Base-by-base conservation (phyloP, 768 basidiomycete genomes). In the Baorangia bicolor region DNA sequence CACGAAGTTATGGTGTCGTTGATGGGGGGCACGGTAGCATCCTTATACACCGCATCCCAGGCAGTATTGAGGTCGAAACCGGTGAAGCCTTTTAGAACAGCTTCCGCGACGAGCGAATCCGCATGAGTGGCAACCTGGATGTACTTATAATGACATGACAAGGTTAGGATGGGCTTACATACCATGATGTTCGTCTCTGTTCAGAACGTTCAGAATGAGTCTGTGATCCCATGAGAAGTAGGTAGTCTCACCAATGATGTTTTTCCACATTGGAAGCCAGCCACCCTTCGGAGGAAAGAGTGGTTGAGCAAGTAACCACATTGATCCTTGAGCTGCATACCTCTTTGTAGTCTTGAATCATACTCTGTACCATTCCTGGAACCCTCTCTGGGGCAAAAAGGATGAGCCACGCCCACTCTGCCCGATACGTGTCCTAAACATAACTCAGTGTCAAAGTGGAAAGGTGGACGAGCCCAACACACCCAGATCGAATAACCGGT, bases 221-320 rank as follows among this genome's bases (percentile, higher is more conserved):
- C 14, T 5, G 2, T 14, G 9, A 2, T 39, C n/a, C 3, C 20
- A 28, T 43, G 13, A 28, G 11, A 13, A 41, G 20, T 1, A 25
- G 28, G 20, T 1, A 25, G 28, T 59, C 75, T 57, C 44, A 82
- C 84, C 84, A 25, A 88, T 82, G 14, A 92, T 80, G 57, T 92
- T 92, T 73, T 92, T 92, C 91, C 91, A 93, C 90, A 92, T 92
- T 0, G 91, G 91, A 35, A 93, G 72, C 88, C 90, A 90, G 4
- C 91, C 91, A 16, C 88, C 82, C 84, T 78, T 60, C 9, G 34
- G 42, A 25, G 16, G 3, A 42, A 50, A 49, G 16, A 6, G 10
- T 16, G 7, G 31, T 51, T 58, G 7, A 56, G 49, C 35, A 42
- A 44, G n/a, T 6, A 2, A 46, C 35, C 37, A 6, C 2, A 34